A percentile compares a stretch with the other conserved stretches of the same genome.
Conservation (phyloP, 2,329 filamentous ascomycete genomes). For the Dothideomycetidae sp. region DNA sequence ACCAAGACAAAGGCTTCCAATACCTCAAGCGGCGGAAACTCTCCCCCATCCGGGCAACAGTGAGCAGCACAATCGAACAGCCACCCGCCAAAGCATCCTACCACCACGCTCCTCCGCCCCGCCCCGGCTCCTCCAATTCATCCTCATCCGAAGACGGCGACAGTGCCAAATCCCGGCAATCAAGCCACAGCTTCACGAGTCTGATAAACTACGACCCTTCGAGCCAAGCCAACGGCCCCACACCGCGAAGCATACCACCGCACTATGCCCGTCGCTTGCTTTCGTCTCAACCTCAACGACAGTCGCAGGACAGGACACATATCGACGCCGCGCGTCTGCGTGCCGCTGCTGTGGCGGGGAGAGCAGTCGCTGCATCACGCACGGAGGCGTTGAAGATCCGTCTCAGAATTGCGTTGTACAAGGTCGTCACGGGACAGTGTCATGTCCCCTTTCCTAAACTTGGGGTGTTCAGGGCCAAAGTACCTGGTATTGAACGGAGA, state of each 20-base stretch:
- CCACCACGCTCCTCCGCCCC: not conserved
- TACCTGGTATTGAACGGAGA: conserved; percentile 2
- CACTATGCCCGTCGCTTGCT: conserved; percentile 1
- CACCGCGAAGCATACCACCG: not conserved
- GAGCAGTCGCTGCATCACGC: conserved; percentile 21
- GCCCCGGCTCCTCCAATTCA: conserved; percentile 4
- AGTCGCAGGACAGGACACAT: not conserved
- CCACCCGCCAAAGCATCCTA: not conserved
- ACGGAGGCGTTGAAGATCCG: conserved; percentile 53
- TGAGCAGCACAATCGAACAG: not conserved
- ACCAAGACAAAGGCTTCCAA: conserved; percentile 20
- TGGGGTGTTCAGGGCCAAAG: conserved; percentile 15
- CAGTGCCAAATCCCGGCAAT: not conserved
- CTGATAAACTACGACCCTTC: conserved; percentile 34
- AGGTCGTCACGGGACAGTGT: conserved; percentile 58
- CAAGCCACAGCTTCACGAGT: conserved; percentile 26
- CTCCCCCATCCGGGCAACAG: conserved; percentile 4
- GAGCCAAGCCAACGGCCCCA: conserved; percentile 23
- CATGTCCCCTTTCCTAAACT: conserved; percentile 49
- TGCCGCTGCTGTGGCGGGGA: conserved; percentile 1
- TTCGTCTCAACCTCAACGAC: not conserved
- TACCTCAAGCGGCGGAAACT: conserved; percentile 22
- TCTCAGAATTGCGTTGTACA: conserved; percentile 60
- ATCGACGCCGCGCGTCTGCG: conserved; percentile 1
- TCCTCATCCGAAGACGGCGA: conserved; percentile 4